phyloP scores from a whole-genome alignment of 73 alveolate species.

The Tetrahymena thermophila region DNA sequence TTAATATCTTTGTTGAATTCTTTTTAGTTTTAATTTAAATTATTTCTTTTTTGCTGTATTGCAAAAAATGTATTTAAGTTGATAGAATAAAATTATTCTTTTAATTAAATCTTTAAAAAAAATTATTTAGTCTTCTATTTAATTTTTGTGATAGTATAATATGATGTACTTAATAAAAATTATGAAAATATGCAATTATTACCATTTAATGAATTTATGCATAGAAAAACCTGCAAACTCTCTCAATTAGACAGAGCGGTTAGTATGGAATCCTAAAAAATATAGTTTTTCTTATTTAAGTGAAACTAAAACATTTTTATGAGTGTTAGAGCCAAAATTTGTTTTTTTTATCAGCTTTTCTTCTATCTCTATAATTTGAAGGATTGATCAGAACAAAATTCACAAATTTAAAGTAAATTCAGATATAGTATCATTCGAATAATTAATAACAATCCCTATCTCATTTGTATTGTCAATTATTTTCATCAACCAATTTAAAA shows the following conservation, averaged over 20 bases:
- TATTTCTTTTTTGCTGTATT: too few species aligned
- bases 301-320: neutral
- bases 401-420: neutral
- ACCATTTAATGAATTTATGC: neutral
- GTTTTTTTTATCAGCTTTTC: neutral
- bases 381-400: neutral
- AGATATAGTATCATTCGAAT: neutral
- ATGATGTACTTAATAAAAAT: too few species aligned
- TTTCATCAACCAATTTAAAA: neutral
- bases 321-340: neutral
- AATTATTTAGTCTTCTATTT: too few species aligned
- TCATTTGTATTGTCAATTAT: neutral
- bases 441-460: neutral
- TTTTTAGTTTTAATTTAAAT: too few species aligned
- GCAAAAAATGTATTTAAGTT: too few species aligned
- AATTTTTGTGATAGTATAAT: neutral
- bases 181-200: too few species aligned
- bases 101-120: too few species aligned
- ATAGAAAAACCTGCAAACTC: too few species aligned
- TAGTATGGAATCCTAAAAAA: neutral
- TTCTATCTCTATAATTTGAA: neutral
- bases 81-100: too few species aligned
- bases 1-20: too few species aligned
- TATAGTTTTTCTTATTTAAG: neutral
- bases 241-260: too few species aligned